Percentiles rank a stretch among this genome's conserved stretches.
Conservation (phyloP, 352 stramenopile genomes). For the Phytophthora sojae region DNA sequence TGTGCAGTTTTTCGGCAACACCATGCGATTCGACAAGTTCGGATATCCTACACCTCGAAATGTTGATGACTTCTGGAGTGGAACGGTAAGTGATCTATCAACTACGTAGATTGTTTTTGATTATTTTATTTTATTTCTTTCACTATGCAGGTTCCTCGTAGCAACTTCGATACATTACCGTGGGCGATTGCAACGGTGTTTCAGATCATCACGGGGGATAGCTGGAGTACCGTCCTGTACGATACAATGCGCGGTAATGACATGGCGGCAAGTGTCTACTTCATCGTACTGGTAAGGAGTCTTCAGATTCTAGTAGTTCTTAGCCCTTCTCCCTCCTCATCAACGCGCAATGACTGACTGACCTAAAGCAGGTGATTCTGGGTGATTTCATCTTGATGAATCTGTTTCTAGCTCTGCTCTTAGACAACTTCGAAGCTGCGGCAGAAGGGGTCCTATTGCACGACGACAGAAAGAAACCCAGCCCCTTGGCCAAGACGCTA, state of each 20-base stretch:
- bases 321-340: background rate
- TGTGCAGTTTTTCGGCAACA: slow-evolving; percentile 89
- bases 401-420: slow-evolving; percentile 92
- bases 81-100: slow-evolving; percentile 37
- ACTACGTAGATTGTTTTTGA: background rate
- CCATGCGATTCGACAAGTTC: slow-evolving; percentile 87
- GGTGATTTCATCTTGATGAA: slow-evolving; percentile 94
- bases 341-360: background rate
- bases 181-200: slow-evolving; percentile 87
- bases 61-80: slow-evolving; percentile 64
- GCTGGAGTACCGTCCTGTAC: slow-evolving; percentile 95
- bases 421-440: slow-evolving; percentile 45
- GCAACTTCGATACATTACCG: slow-evolving; percentile 89
- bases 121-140: background rate
- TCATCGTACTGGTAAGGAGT: slow-evolving; percentile 66
- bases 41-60: slow-evolving; percentile 53
- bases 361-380: slow-evolving; percentile 68
- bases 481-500: background rate
- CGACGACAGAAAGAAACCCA: background rate
- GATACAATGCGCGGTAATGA: slow-evolving; percentile 81
- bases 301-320: background rate
- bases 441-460: background rate
- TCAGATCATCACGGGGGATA: slow-evolving; percentile 93
- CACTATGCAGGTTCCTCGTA: slow-evolving; percentile 49
- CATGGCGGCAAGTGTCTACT: slow-evolving; percentile 71